Evolutionary conservation across 345 rosid species (phyloP), one percentile per base, ranked within the genome.

Genomic region (Citrus maxima): DNA sequence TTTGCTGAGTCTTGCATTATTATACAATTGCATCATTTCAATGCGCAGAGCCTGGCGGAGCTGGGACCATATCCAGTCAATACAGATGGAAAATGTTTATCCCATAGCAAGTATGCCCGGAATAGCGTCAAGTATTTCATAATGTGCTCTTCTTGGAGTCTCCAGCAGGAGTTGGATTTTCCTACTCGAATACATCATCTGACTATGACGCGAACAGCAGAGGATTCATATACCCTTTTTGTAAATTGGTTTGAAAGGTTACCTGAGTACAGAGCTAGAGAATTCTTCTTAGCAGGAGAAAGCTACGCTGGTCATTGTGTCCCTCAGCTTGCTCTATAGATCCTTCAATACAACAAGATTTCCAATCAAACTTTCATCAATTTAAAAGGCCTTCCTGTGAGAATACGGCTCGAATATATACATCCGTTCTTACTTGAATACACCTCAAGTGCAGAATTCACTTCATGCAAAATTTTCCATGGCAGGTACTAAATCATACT

Each of bases 221-320:
- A 70, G 7, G 73, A 70, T 46, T 70, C 83, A 7, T 84, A 78
- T 18, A 77, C 81, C 25, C 81, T 84, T 35, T 84, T 86, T 7
- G 79, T 84, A 1, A 88, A 86, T 69, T 84, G 85, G 88, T 79
- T 83, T 2, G 80, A 86, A 61, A 83, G 88, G 28, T 86, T 81
- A 32, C 86, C 85, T 0, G 77, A 84, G 24, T 86, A 83, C 54
- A 86, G 85, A 71, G 59, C 58, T 9, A 73, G 87, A 10, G 87
- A 83, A 16, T 74, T 86, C 67, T 84, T 77, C 74, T 63, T 82
- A 22, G 37, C 85, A 1, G 90, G 90, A 42, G 88, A 88, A 77
- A 86, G 85, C 68, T 86, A 85, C 5, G 87, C 86, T 1, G 89
- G 88, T 3, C 89, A 84, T 66, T 88, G 66, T 38, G 80, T 77